Evolutionary conservation across 2,329 filamentous ascomycete genomes (phyloP).

Genomic region (Macrophomina tecta): DNA sequence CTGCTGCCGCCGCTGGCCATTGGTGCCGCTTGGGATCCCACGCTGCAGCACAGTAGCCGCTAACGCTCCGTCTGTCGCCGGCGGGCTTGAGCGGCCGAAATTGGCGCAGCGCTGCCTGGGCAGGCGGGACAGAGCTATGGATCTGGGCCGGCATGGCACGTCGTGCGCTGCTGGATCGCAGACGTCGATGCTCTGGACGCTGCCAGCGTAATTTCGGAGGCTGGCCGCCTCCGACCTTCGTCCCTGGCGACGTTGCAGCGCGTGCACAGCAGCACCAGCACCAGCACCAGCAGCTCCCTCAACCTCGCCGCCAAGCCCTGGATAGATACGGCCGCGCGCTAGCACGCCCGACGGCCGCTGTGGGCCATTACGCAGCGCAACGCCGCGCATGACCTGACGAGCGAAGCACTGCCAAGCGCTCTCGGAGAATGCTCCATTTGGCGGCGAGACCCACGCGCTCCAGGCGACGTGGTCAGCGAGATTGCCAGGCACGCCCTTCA

Average conservation of each 20-base stretch:
- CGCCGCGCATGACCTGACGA: conserved; percentile 28
- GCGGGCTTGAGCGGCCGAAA: conserved; percentile 22
- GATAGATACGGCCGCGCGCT: conserved; percentile 17
- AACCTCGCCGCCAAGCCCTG: conserved; percentile 13
- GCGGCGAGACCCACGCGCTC: conserved; percentile 18
- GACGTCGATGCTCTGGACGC: not conserved
- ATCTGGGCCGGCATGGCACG: conserved; percentile 18
- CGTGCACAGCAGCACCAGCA: not conserved
- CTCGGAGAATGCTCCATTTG: conserved; percentile 14
- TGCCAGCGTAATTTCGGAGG: not conserved
- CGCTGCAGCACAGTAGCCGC: conserved; percentile 16
- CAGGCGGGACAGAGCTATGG: conserved; percentile 18
- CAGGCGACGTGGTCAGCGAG: conserved; percentile 25
- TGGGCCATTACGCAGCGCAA: conserved; percentile 28
- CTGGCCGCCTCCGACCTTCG: not conserved
- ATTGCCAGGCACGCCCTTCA: conserved; percentile 24
- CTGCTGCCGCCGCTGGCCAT: conserved; percentile 9
- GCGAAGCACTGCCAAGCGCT: conserved; percentile 17
- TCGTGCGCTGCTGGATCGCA: conserved; percentile 1
- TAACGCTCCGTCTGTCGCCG: conserved; percentile 23
- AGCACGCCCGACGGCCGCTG: conserved; percentile 13
- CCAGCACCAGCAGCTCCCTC: not conserved
- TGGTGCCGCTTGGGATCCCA: conserved; percentile 17
- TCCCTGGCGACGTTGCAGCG: conserved; percentile 21
- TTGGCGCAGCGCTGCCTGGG: conserved; percentile 16